Evolutionary conservation across 2,329 filamentous ascomycete genomes (phyloP), one percentile per base, ranked within the genome.

Genomic region (Neofusicoccum sp.): DNA sequence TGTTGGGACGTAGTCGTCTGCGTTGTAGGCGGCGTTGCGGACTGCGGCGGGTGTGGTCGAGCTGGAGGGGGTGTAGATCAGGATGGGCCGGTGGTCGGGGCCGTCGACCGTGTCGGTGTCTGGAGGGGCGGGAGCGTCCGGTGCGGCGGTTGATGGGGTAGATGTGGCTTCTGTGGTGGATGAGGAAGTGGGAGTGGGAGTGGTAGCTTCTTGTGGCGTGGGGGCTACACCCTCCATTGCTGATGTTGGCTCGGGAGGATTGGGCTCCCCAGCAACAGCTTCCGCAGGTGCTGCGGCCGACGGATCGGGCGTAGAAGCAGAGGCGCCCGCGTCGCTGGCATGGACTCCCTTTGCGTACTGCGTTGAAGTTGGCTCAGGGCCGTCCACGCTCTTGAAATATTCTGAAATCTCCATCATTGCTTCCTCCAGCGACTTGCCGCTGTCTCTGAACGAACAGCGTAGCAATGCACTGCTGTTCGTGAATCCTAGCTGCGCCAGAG

Each of bases 381-480:
- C 43, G 60, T 76, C 71, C 5, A 75, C 69, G 26, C 73, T 70
- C 54, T 83, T 85, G 74, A 96, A 96, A 70, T 89, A 92, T 65
- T 86, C 80, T 24, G 84, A 83, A 63, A 98, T 96, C 69, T 93
- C 84, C 48, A 81, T 78, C 87, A 96, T 91, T 8, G 93, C 93
- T 64, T 93, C 89, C 66, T 91, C 90, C 30, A 98, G 76, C 2
- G 92, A 92, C 71, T 85, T 86, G 11, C 89, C 87, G 6, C 90
- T 95, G 64, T 82, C 82, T 70, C 84, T 86, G 76, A 93, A 98
- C 34, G 82, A 86, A 62, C 99, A 76, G 61, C 90, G 84, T 59
- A 99, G 82, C 60, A 96, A 77, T 4, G 90, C 87, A 69, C 84
- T 93, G 5, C 95, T 93, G 49, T 86, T 88, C 71, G 93, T 96